Evolutionary conservation across 768 basidiomycete species (phyloP).

Genomic region (Hericium rajendrae): DNA sequence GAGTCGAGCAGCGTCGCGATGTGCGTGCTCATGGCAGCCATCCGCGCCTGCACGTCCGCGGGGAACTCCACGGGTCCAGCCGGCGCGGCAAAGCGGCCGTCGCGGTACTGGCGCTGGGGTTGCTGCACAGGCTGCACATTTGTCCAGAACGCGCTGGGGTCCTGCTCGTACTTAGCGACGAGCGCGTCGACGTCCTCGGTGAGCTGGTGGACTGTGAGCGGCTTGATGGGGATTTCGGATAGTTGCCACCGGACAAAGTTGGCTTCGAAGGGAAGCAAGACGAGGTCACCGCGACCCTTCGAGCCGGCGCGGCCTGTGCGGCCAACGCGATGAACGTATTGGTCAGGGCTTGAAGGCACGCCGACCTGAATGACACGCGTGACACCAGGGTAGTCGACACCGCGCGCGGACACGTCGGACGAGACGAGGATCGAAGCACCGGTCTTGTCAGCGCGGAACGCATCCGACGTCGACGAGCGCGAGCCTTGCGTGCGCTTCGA

Average conservation of each 20-base stretch:
- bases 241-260: constrained; percentile 57
- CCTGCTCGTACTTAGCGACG: constrained; percentile 37
- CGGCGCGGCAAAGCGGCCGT: neutral
- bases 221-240: constrained; percentile 58
- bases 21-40: constrained; percentile 13
- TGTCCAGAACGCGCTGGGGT: constrained; percentile 28
- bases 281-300: constrained; percentile 64
- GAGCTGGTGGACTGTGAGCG: constrained; percentile 41
- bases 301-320: constrained; percentile 67
- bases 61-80: constrained; percentile 7
- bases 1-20: constrained; percentile 4
- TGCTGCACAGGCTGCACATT: neutral
- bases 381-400: constrained; percentile 82
- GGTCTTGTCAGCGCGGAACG: constrained; percentile 45
- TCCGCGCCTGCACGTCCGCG: constrained; percentile 5
- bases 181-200: constrained; percentile 34
- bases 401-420: constrained; percentile 84
- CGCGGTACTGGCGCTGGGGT: neutral
- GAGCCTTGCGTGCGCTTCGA: constrained; percentile 55
- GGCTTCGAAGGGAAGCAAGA: constrained; percentile 73
- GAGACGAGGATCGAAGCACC: constrained; percentile 63
- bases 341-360: constrained; percentile 54
- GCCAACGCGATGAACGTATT: constrained; percentile 82
- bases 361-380: constrained; percentile 90
- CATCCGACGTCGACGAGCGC: constrained; percentile 46